Evolutionary conservation across 371 early-diverging fungal species (phyloP).

Genomic region (Mucor irregularis): DNA sequence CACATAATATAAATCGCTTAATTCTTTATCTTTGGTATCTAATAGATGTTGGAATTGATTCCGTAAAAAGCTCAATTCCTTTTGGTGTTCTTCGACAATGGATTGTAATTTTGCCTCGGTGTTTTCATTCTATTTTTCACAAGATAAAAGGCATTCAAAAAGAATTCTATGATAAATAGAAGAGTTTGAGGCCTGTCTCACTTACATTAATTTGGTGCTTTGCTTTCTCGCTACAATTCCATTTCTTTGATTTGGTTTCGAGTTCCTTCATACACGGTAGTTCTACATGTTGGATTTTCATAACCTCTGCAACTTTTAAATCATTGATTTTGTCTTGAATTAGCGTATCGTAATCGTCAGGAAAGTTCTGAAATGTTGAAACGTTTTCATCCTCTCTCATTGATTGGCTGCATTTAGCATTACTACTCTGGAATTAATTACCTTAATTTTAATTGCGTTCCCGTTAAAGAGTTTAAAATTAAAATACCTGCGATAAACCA

Average conservation of each 20-base stretch:
- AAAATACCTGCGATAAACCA: no score
- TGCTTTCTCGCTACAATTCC: background rate
- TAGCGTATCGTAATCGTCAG: no score
- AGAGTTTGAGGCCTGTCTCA: no score
- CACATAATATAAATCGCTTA: slow-evolving; percentile 20
- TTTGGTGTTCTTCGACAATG: slow-evolving; percentile 33
- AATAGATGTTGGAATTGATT: slow-evolving; percentile 39
- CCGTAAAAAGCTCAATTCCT: slow-evolving; percentile 35
- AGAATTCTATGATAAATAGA: no score
- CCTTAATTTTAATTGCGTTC: no score
- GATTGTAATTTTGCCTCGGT: slow-evolving; percentile 24
- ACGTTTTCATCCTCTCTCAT: no score
- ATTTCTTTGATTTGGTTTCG: no score
- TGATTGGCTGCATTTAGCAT: no score
- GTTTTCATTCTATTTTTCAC: background rate
- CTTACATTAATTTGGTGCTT: background rate
- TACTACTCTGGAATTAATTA: no score
- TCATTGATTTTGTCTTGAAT: background rate
- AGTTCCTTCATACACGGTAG: no score
- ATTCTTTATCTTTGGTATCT: slow-evolving; percentile 42
- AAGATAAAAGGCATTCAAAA: background rate
- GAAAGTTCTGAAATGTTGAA: no score
- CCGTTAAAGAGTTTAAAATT: no score
- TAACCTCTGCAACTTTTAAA: background rate
- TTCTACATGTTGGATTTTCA: background rate